phyloP scores from a whole-genome alignment of 208 protist species.

The Naegleria lovaniensis region DNA sequence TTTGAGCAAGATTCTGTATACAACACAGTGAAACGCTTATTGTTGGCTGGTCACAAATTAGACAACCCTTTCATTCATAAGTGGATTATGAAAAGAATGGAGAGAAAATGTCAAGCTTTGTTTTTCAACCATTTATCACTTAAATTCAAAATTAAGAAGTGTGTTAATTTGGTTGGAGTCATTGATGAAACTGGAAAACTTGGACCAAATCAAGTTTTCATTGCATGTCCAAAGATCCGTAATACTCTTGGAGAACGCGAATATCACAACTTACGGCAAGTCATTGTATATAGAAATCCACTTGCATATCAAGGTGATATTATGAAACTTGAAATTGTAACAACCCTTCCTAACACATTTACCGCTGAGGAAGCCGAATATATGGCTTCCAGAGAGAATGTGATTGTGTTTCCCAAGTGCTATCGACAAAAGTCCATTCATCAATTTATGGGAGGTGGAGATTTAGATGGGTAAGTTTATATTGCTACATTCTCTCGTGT shows the following conservation, averaged over 20 bases:
- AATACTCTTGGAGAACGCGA: not conserved
- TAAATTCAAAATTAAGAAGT: not conserved
- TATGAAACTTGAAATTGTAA: not conserved
- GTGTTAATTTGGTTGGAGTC: not conserved
- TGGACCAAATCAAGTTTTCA: not conserved
- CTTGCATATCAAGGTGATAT: not conserved
- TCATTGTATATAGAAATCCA: not conserved
- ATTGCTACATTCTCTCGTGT: too few relatives aligned
- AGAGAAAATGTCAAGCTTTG: not conserved
- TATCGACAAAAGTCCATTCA: not conserved
- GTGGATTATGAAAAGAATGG: not conserved
- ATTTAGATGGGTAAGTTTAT: not conserved
- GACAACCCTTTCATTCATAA: not conserved
- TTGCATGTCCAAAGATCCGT: not conserved
- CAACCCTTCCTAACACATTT: not conserved
- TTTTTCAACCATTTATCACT: not conserved
- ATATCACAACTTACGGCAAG: not conserved
- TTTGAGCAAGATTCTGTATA: not conserved
- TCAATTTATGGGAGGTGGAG: not conserved
- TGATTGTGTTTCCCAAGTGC: not conserved
- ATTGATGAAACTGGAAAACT: not conserved
- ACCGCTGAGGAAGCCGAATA: not conserved
- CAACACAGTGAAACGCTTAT: not conserved
- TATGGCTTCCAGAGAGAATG: not conserved
- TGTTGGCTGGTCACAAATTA: not conserved